Evolutionary conservation across 2,329 filamentous ascomycete species (phyloP), one percentile per base, ranked within the genome.

Genomic region (Daldinia eschscholtzii): DNA sequence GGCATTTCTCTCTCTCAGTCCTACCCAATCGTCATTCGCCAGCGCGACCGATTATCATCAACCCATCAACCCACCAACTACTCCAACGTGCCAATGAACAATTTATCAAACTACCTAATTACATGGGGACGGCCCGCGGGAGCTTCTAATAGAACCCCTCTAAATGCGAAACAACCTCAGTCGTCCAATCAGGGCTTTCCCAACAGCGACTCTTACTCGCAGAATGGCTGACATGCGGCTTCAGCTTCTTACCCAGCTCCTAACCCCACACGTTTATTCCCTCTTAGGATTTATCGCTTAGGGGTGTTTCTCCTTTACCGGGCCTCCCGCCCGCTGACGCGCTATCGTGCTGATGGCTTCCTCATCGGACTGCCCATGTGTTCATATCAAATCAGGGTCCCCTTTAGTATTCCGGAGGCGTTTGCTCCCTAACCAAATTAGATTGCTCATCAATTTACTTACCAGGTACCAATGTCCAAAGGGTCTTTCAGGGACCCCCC

Each of bases 91-190:
- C 66, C 66, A 66, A 69, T 69, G 48, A 66, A 57, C 57, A 53
- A 57, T 23, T 28, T 61, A 23, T 37, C 46, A 65, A 42, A 35
- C 53, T 56, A 39, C 20, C 20, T 23, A 23, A 23, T 23, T 23
- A 55, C 59, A 69, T 59, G 68, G 68, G 70, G 53, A 64, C 70
- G 68, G 70, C 58, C 65, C 70, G 70, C 65, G 42, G 61, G 64
- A 71, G 65, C 64, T 64, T 65, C 59, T 61, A 70, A 71, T 63
- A 70, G 63, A 59, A 70, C 42, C 56, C 61, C 65, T 42, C 64
- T 41, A 61, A 44, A 70, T 70, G 52, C 65, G 61, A 68, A 65
- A 70, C 65, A 13, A 41, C 57, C 33, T 44, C 48, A 48, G n/a
- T 50, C 57, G 37, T 33, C 70, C 68, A 71, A 72, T 72, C 65